Percentiles rank a stretch among this genome's conserved stretches.
phyloP scores from a whole-genome alignment of 2,329 filamentous ascomycete genomes.

The Claviceps fusiformis region DNA sequence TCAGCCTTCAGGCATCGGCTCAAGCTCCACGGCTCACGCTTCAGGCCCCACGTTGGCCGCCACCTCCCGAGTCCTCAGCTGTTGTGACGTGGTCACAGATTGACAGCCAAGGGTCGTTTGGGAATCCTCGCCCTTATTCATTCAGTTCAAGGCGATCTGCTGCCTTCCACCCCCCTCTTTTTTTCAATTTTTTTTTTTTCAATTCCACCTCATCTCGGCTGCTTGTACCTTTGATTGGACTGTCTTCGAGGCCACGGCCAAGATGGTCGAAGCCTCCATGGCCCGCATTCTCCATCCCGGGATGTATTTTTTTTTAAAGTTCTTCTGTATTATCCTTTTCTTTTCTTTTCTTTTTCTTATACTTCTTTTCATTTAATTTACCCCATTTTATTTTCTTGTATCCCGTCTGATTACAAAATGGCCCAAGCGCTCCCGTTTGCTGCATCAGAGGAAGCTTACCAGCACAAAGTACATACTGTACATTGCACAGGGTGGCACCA shows the following conservation, averaged over 20 bases:
- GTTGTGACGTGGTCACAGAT: background rate
- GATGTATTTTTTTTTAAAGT: background rate
- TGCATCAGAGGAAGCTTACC: background rate
- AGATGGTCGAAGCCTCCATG: background rate
- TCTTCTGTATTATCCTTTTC: too few species aligned
- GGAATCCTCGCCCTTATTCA: background rate
- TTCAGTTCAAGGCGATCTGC: background rate
- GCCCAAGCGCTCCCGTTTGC: constrained; percentile 1
- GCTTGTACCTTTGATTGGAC: constrained; percentile 3
- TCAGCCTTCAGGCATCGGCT: background rate
- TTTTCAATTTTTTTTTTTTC: background rate
- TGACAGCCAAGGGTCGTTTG: background rate
- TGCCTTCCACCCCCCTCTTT: background rate
- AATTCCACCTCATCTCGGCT: constrained; percentile 1
- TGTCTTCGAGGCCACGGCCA: background rate
- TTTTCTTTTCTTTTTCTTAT: background rate
- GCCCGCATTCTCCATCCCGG: background rate
- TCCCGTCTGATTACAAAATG: background rate
- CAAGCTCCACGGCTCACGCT: background rate
- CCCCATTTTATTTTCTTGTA: background rate
- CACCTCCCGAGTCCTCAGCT: background rate
- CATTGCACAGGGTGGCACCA: background rate
- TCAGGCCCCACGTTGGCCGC: background rate
- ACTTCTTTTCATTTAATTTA: too few species aligned
- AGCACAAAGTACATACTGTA: background rate